A percentile compares a stretch with the other conserved stretches of the same genome.
Conservation (phyloP, 83 land plant genomes). For the Picea mariana region DNA sequence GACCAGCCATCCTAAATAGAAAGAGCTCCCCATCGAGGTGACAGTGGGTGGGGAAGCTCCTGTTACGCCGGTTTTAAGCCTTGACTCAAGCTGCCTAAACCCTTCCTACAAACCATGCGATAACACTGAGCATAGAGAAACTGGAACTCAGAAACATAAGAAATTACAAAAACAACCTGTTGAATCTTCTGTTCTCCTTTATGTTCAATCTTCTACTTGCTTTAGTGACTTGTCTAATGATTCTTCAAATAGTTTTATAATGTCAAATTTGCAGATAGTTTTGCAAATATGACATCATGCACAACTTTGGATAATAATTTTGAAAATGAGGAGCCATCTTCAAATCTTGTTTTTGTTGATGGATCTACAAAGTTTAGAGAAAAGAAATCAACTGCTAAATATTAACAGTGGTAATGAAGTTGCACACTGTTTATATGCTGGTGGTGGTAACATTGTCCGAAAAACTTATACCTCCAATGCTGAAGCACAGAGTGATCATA, state of each 20-base stretch:
- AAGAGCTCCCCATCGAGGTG: too few species aligned
- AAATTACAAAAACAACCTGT: slow-evolving; percentile 7
- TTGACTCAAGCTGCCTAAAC: too few species aligned
- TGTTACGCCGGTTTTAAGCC: too few species aligned
- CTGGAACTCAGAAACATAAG: neutral
- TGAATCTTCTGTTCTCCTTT: neutral
- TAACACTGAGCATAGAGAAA: neutral
- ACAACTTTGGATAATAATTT: neutral
- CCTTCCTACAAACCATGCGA: too few species aligned
- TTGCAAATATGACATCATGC: neutral
- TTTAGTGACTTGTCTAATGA: too few species aligned
- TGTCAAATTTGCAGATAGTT: neutral
- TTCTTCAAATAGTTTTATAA: neutral
- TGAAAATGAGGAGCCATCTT: neutral
- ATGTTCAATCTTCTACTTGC: neutral
- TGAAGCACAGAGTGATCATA: slow-evolving; percentile 1
- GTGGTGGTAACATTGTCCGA: neutral
- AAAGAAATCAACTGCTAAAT: neutral
- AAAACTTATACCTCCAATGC: neutral
- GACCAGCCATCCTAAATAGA: too few species aligned
- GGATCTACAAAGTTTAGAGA: neutral
- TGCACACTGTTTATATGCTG: neutral
- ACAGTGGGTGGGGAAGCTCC: too few species aligned
- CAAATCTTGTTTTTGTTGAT: neutral
- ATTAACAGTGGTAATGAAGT: neutral